These are phyloP conservation scores for Saksenaea oblongispora DNA, from an alignment of 371 early-diverging fungal species.

Conservation along the genomic window DNA sequence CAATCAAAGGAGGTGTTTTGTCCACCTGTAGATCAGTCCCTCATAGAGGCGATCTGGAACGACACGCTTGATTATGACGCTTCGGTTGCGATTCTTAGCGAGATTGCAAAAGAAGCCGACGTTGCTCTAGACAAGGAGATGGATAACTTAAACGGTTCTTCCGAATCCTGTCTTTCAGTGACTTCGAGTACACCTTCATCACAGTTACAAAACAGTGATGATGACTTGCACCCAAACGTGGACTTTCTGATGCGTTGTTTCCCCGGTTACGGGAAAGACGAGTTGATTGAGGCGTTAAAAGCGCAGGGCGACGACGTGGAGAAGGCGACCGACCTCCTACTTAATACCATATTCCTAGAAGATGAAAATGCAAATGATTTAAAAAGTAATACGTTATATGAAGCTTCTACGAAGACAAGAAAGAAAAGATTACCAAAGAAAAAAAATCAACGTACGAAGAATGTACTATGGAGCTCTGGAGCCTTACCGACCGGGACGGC, in stretches of 20 bases:
- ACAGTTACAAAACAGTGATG: slow-evolving; percentile 1
- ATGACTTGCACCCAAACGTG: slow-evolving; percentile 11
- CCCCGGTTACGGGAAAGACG: slow-evolving; percentile 18
- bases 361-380: neutral
- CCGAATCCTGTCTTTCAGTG: neutral
- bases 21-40: slow-evolving; percentile 22
- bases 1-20: slow-evolving; percentile 16
- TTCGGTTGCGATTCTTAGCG: slow-evolving; percentile 11
- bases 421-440: slow-evolving; percentile 12
- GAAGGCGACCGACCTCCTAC: slow-evolving; percentile 39
- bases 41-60: slow-evolving; percentile 22
- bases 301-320: slow-evolving; percentile 36
- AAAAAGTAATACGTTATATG: neutral
- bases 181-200: neutral
- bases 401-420: slow-evolving; percentile 2
- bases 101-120: slow-evolving; percentile 21
- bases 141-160: neutral
- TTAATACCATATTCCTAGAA: slow-evolving; percentile 27
- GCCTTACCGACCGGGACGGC: slow-evolving; percentile 2
- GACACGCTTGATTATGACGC: slow-evolving; percentile 14
- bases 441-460: slow-evolving; percentile 8
- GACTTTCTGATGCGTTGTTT: slow-evolving; percentile 41
- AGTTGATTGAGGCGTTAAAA: slow-evolving; percentile 20
- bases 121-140: neutral
- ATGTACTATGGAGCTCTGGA: slow-evolving; percentile 9